A percentile compares a stretch with the other conserved stretches of the same genome.
Evolutionary conservation across 2,329 filamentous ascomycete genomes (phyloP).

Genomic region (Epichloe amarillans): DNA sequence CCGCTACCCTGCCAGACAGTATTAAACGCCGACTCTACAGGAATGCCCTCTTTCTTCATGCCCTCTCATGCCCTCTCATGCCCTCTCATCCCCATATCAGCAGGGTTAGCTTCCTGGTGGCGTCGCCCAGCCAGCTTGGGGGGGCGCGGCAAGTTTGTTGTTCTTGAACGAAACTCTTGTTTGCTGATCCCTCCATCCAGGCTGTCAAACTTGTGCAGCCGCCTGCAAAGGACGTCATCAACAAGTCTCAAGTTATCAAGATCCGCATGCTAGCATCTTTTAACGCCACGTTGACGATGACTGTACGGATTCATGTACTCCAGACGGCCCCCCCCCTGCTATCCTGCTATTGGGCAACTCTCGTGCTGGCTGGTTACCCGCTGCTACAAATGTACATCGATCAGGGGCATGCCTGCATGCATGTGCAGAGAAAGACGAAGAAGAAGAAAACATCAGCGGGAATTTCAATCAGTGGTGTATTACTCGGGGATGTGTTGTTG

Average conservation of each 20-base stretch:
- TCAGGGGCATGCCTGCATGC: neutral
- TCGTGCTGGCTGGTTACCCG: neutral
- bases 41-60: no score
- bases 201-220: neutral
- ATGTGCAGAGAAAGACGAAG: neutral
- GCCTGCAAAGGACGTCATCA: neutral
- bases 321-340: neutral
- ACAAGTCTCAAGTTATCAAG: neutral
- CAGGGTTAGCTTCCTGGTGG: no score
- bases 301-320: neutral
- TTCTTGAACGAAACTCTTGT: no score
- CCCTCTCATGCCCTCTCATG: no score
- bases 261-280: no score
- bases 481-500: no score
- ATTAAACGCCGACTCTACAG: no score
- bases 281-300: neutral
- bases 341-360: neutral
- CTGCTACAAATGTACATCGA: neutral
- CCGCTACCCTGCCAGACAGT: neutral
- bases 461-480: neutral
- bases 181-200: no score
- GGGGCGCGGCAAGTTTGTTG: no score
- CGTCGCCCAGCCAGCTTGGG: no score
- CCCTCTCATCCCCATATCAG: no score
- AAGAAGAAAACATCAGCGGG: neutral